phyloP scores from a whole-genome alignment of 163 green algal genomes.

The Trebouxiophyceae sp. region DNA sequence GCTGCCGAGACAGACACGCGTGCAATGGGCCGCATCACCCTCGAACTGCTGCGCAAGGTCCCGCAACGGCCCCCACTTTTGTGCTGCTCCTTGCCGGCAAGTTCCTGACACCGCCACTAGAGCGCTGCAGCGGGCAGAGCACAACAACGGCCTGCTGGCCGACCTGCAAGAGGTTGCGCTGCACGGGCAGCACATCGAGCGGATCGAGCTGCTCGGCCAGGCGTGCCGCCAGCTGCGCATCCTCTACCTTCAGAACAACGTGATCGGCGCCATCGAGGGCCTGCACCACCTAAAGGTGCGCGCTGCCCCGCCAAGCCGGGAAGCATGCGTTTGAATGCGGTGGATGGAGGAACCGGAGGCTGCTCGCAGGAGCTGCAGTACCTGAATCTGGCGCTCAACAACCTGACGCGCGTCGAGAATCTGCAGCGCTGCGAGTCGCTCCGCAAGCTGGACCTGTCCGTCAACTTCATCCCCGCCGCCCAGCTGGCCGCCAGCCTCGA shows the following conservation, averaged over 20 bases:
- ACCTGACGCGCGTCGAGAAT: constrained; percentile 78
- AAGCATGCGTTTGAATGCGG: neutral
- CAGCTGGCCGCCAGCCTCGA: constrained; percentile 53
- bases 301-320: no score
- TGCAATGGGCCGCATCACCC: constrained; percentile 34
- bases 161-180: constrained; percentile 82
- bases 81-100: neutral
- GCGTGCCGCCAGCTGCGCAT: constrained; percentile 75
- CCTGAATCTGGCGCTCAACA: constrained; percentile 89
- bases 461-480: constrained; percentile 71
- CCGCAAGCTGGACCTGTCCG: constrained; percentile 80
- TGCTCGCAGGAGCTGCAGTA: constrained; percentile 81
- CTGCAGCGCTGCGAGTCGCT: constrained; percentile 85
- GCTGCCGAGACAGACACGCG: no score
- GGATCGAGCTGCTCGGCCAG: constrained; percentile 66
- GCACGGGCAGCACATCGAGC: constrained; percentile 76
- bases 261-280: constrained; percentile 84
- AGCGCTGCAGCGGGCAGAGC: constrained; percentile 58
- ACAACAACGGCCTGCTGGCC: constrained; percentile 80
- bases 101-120: neutral
- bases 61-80: no score
- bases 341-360: no score
- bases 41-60: constrained; percentile 43
- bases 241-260: constrained; percentile 88
- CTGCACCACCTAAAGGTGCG: constrained; percentile 88